Evolutionary conservation across 345 rosid species (phyloP).

Genomic region (Lepidium aucheri): DNA sequence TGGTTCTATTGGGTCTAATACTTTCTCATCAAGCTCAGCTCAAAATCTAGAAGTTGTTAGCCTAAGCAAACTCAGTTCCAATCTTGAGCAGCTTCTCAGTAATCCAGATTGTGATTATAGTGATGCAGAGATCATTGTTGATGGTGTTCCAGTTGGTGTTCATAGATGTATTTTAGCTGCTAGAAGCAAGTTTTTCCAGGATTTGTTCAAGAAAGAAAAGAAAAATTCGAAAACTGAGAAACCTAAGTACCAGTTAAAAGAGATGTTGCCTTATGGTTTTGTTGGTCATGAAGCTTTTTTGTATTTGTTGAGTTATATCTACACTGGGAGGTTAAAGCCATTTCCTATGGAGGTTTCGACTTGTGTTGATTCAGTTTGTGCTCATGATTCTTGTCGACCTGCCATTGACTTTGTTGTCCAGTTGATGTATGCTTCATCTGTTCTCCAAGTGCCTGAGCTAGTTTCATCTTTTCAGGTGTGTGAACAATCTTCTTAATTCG

Average conservation of each 20-base stretch:
- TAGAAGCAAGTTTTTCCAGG: constrained; percentile 72
- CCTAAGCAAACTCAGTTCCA: constrained; percentile 72
- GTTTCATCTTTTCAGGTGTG: constrained; percentile 81
- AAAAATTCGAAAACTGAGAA: constrained; percentile 30
- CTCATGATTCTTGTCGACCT: constrained; percentile 87
- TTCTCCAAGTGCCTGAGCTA: constrained; percentile 76
- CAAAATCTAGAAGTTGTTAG: constrained; percentile 56
- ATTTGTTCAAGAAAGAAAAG: constrained; percentile 47
- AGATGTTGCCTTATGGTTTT: constrained; percentile 61
- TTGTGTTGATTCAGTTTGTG: constrained; percentile 60
- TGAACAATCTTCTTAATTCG: not conserved
- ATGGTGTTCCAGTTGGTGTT: constrained; percentile 53
- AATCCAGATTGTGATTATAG: constrained; percentile 51
- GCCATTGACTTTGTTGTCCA: constrained; percentile 73
- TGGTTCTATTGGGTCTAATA: constrained; percentile 27
- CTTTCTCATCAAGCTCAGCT: constrained; percentile 23
- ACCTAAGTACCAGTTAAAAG: constrained; percentile 49
- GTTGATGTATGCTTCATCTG: constrained; percentile 73
- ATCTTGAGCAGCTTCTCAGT: constrained; percentile 64
- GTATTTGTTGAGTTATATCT: constrained; percentile 68
- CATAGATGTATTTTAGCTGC: constrained; percentile 85
- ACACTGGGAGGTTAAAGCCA: constrained; percentile 81
- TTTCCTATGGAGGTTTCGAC: constrained; percentile 76
- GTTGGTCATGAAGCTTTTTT: constrained; percentile 74
- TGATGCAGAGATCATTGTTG: constrained; percentile 78